phyloP scores from a whole-genome alignment of 2,329 filamentous ascomycete genomes.

The Colletotrichum higginsianum region DNA sequence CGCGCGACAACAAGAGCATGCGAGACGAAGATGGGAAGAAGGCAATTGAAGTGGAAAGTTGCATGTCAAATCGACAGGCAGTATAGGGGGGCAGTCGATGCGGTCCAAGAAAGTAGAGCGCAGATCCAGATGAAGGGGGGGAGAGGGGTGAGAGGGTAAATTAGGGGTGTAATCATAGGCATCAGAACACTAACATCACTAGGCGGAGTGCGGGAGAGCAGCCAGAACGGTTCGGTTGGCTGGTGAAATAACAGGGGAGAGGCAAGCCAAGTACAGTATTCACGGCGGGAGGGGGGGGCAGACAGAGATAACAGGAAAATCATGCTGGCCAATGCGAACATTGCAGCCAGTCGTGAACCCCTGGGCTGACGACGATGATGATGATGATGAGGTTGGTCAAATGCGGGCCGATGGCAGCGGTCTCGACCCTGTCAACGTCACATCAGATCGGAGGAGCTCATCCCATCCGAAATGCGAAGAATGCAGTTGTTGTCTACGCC shows the following conservation, averaged over 20 bases:
- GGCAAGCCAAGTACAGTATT: conserved; percentile 6
- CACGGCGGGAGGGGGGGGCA: background rate
- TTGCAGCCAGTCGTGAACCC: background rate
- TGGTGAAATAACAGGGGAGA: conserved; percentile 26
- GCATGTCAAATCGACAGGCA: conserved; percentile 32
- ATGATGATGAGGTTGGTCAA: conserved; percentile 26
- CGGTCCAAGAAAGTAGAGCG: conserved; percentile 29
- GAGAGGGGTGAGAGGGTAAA: conserved; percentile 25
- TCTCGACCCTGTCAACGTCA: conserved; percentile 1
- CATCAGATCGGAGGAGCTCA: background rate
- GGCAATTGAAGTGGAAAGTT: conserved; percentile 9
- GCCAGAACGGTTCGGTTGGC: conserved; percentile 23
- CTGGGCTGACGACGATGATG: conserved; percentile 28
- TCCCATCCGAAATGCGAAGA: background rate
- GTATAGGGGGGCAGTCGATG: conserved; percentile 24
- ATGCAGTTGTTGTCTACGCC: background rate
- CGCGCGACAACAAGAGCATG: conserved; percentile 1
- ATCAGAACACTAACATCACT: conserved; percentile 18
- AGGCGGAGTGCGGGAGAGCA: conserved; percentile 1
- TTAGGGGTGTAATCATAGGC: conserved; percentile 20
- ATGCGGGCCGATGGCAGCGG: background rate
- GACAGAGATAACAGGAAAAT: conserved; percentile 19
- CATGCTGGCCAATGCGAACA: conserved; percentile 14
- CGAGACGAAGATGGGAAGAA: conserved; percentile 9
- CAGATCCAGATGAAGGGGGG: conserved; percentile 30